Evolutionary conservation across 2,329 filamentous ascomycete genomes (phyloP).

Genomic region (Phoma sp.): DNA sequence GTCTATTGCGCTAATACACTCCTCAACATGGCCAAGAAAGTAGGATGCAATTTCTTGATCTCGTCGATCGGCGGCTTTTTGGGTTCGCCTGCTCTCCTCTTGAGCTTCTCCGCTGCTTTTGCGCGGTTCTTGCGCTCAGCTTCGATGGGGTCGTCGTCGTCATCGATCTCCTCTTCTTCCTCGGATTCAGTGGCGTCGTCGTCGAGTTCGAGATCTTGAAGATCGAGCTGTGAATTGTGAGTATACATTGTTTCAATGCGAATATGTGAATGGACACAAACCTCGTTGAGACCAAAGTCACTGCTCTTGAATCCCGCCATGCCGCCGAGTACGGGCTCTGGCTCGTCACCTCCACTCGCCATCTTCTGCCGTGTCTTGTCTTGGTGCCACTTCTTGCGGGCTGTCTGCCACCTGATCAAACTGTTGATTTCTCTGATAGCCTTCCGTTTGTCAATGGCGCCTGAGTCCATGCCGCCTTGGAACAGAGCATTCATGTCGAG

Average conservation of each 20-base stretch:
- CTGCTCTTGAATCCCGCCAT: slow-evolving; percentile 70
- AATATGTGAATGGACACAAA: slow-evolving; percentile 41
- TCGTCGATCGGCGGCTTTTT: slow-evolving; percentile 79
- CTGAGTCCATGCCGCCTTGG: slow-evolving; percentile 73
- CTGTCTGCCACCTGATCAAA: slow-evolving; percentile 92
- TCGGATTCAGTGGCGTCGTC: slow-evolving; percentile 66
- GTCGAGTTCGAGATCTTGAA: slow-evolving; percentile 84
- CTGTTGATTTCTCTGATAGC: slow-evolving; percentile 81
- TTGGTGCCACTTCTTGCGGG: slow-evolving; percentile 95
- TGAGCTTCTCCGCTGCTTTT: slow-evolving; percentile 79
- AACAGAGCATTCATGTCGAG: slow-evolving; percentile 95
- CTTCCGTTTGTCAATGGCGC: slow-evolving; percentile 71
- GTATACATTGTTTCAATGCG: background rate
- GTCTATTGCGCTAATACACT: slow-evolving; percentile 68
- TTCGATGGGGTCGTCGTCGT: slow-evolving; percentile 84
- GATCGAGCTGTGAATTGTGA: slow-evolving; percentile 61
- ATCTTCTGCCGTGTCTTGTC: slow-evolving; percentile 99
- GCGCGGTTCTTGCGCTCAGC: slow-evolving; percentile 80
- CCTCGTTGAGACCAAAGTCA: slow-evolving; percentile 89
- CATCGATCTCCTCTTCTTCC: slow-evolving; percentile 62
- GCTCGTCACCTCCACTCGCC: slow-evolving; percentile 73
- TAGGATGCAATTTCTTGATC: slow-evolving; percentile 78
- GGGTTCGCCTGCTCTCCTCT: slow-evolving; percentile 82
- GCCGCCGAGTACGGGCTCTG: slow-evolving; percentile 47
- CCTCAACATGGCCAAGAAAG: slow-evolving; percentile 82